These are phyloP conservation scores for Chaetoceros muelleri DNA, from an alignment of 108 stramenopile species.

Conservation along the genomic window DNA sequence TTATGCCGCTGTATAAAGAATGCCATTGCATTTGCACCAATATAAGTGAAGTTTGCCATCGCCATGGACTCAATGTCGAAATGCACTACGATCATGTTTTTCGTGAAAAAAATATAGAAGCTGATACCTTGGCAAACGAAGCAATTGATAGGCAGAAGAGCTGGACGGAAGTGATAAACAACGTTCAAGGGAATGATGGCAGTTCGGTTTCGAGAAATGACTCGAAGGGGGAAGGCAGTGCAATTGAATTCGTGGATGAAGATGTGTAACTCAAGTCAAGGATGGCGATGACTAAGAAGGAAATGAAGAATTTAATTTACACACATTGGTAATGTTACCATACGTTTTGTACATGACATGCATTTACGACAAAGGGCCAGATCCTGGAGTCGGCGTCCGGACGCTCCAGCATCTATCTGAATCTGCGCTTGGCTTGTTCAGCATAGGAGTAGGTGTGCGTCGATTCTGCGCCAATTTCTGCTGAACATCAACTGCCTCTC, in stretches of 20 bases:
- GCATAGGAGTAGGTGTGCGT: background rate
- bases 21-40: conserved; percentile 3
- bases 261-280: too few relatives aligned
- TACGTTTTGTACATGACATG: too few relatives aligned
- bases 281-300: too few relatives aligned
- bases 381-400: background rate
- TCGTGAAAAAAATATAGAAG: conserved; percentile 46
- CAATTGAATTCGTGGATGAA: too few relatives aligned
- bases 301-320: too few relatives aligned
- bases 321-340: too few relatives aligned
- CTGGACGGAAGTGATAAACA: conserved; percentile 11
- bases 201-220: too few relatives aligned
- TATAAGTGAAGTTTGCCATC: conserved; percentile 1
- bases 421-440: background rate
- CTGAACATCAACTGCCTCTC: conserved; percentile 2
- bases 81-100: conserved; percentile 50
- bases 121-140: conserved; percentile 71
- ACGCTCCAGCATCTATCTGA: background rate
- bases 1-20: conserved; percentile 24
- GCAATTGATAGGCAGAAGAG: conserved; percentile 59
- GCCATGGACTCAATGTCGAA: background rate
- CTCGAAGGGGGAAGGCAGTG: background rate
- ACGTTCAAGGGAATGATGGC: background rate
- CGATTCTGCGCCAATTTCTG: background rate
- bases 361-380: background rate